Percentiles rank a stretch among this genome's conserved stretches.
These are phyloP conservation scores for Pythium aphanidermatum DNA, from an alignment of 352 stramenopile species.

Conservation along the genomic window DNA sequence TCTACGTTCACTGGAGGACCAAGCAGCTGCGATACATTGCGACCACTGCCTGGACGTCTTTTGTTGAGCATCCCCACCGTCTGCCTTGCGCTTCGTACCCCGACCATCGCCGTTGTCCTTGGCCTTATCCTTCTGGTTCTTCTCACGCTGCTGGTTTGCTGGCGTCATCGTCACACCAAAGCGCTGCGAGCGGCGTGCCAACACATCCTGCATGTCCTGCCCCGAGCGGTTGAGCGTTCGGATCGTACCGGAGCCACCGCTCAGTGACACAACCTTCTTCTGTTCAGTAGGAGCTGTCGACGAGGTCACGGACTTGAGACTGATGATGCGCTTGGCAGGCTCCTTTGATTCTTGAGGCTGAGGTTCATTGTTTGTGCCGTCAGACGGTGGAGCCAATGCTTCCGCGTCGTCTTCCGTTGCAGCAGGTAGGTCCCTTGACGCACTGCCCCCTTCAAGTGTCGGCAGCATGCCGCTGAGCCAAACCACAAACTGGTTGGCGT, in stretches of 20 bases:
- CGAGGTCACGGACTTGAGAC: constrained; percentile 39
- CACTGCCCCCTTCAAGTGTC: constrained; percentile 33
- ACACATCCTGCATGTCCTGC: constrained; percentile 38
- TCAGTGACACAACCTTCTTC: constrained; percentile 53
- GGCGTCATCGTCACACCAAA: constrained; percentile 38
- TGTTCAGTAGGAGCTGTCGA: constrained; percentile 18
- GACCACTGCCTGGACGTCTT: constrained; percentile 14
- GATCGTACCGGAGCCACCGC: constrained; percentile 36
- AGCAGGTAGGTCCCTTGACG: too few species aligned
- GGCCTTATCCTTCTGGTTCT: constrained; percentile 19
- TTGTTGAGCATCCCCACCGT: constrained; percentile 8
- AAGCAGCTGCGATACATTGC: constrained; percentile 43
- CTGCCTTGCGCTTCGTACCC: constrained; percentile 24
- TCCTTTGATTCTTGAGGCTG: too few species aligned
- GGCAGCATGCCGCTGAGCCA: constrained; percentile 61
- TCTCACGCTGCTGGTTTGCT: background rate
- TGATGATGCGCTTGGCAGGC: constrained; percentile 51
- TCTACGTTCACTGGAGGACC: constrained; percentile 73
- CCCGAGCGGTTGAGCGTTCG: constrained; percentile 35
- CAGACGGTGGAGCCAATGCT: constrained; percentile 6
- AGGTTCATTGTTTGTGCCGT: background rate
- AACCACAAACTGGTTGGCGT: constrained; percentile 58
- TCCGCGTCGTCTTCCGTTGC: constrained; percentile 16
- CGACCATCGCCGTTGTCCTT: constrained; percentile 6
- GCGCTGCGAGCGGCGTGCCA: constrained; percentile 68